Evolutionary conservation across 768 basidiomycete genomes (phyloP), one percentile per base, ranked within the genome.

Genomic region (Pulveroboletus sp.): DNA sequence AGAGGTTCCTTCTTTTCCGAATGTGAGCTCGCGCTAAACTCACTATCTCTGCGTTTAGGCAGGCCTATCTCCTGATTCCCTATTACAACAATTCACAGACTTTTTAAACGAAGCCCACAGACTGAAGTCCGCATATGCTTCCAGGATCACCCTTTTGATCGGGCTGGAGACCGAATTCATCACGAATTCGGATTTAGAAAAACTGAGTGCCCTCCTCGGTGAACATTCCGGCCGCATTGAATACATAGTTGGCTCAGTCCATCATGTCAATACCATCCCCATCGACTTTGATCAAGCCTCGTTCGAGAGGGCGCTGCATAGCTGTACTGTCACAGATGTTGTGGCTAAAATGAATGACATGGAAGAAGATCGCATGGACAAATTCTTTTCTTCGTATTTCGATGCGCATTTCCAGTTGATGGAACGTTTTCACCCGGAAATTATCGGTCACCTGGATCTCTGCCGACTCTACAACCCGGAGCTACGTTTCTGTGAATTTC

Each of bases 101-200:
- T 98, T 93, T 68, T 65, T 97, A 16, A 63, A 66, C 17, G 89
- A 93, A 71, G 94, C 94, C 2, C 81, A 86, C 58, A 82, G 84
- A 7, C 78, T 96, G 34, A 87, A 87, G 59, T 49, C 51, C 6
- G 51, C 64, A 3, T 89, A 94, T 61, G 74, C 80, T 4, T 61
- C 72, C n/a, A 65, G 75, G 45, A 91, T 97, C 60, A 73, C 74
- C 14, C 75, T 99, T 31, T 74, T 96, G 42, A 83, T 96, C 51
- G 95, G 96, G 10, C 73, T 95, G 34, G 95, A 99, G 68, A 96
- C 94, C 7, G 96, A 98, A 61, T 83, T 77, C 65, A 93, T 97
- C 67, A 83, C 89, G 10, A 38, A 67, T 4, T 55, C 69, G 16
- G 92, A 94, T 68, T 73, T 92, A 19, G 72, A 77, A 50, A 64